A percentile compares a stretch with the other conserved stretches of the same genome.
Conservation (phyloP, 306 rosid genomes). For the Morella rubra region DNA sequence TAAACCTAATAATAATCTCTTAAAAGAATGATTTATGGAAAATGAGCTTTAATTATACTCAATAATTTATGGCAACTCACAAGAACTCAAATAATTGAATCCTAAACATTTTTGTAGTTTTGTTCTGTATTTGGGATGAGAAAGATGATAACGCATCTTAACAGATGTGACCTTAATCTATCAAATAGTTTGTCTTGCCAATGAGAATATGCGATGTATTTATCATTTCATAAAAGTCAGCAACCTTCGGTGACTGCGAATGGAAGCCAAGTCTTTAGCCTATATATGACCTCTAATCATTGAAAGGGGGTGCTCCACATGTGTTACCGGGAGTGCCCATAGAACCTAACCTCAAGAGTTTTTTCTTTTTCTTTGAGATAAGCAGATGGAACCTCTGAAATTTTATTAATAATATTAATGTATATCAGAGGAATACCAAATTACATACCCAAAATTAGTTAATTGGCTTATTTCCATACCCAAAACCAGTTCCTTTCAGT, state of each 20-base stretch:
- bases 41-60: not conserved
- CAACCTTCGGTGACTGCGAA: slow-evolving; percentile 14
- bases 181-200: not conserved
- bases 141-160: not conserved
- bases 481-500: not conserved
- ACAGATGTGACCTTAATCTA: not conserved
- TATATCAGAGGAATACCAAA: too few relatives aligned
- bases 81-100: not conserved
- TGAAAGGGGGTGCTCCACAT: slow-evolving; percentile 25
- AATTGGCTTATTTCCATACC: not conserved
- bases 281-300: slow-evolving; percentile 14
- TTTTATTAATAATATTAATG: too few relatives aligned
- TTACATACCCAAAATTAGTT: too few relatives aligned
- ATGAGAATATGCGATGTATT: too few relatives aligned
- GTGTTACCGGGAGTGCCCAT: slow-evolving; percentile 20
- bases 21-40: not conserved
- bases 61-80: not conserved
- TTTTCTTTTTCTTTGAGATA: too few relatives aligned
- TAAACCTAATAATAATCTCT: too few relatives aligned
- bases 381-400: too few relatives aligned
- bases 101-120: not conserved
- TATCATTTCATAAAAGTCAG: slow-evolving; percentile 17
- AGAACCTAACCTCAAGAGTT: slow-evolving; percentile 10
- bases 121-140: not conserved
- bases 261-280: slow-evolving; percentile 3